Evolutionary conservation across 768 basidiomycete species (phyloP).

Genomic region (Clavulina sp.): DNA sequence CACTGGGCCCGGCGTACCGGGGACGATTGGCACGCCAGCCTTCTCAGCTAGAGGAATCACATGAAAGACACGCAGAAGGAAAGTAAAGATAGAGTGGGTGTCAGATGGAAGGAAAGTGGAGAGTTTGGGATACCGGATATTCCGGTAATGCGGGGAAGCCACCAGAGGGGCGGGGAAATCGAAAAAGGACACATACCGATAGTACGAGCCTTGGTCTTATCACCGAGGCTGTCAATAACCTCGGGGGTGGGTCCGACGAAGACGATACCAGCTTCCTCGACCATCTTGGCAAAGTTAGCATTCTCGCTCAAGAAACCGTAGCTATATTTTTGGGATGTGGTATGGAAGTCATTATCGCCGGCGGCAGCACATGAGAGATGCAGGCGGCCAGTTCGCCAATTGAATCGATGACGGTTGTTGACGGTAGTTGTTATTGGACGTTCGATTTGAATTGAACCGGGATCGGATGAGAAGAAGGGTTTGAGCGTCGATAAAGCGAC

Average conservation of each 20-base stretch:
- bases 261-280: constrained; percentile 91
- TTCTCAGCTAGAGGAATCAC: constrained; percentile 46
- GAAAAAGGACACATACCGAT: constrained; percentile 29
- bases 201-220: constrained; percentile 94
- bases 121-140: background rate
- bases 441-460: background rate
- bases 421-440: background rate
- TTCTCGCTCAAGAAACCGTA: constrained; percentile 98
- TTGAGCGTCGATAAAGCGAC: background rate
- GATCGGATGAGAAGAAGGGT: background rate
- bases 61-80: background rate
- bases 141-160: no score
- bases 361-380: background rate
- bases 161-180: background rate
- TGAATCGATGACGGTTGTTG: background rate
- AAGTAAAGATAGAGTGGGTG: background rate
- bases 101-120: background rate
- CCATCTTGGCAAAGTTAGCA: constrained; percentile 90
- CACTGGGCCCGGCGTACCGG: constrained; percentile 94
- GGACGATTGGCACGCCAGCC: constrained; percentile 87
- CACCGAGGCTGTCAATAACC: constrained; percentile 92
- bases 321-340: constrained; percentile 26
- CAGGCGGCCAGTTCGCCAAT: no score
- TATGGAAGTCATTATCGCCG: background rate
- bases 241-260: constrained; percentile 93